Evolutionary conservation across 805 yeast genomes (phyloP).

Genomic region (Metschnikowia continentalis): DNA sequence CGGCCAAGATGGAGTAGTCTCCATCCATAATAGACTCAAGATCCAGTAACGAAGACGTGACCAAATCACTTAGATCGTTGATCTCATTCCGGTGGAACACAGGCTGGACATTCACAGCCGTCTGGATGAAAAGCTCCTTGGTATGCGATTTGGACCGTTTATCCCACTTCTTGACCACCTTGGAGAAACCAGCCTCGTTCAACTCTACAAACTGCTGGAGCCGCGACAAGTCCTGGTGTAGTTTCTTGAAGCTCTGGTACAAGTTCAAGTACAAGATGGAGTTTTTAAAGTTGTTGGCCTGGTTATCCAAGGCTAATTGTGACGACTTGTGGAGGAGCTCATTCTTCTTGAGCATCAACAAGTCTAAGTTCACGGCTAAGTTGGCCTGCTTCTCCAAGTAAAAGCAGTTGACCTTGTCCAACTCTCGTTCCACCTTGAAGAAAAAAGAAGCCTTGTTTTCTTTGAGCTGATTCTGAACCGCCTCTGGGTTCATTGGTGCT

Average conservation of each 20-base stretch:
- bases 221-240: conserved; percentile 81
- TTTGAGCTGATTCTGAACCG: conserved; percentile 49
- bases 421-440: conserved; percentile 87
- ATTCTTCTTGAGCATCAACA: conserved; percentile 66
- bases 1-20: conserved; percentile 32
- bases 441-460: conserved; percentile 88
- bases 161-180: conserved; percentile 97
- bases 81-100: conserved; percentile 89
- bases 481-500: conserved; percentile 22
- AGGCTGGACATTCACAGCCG: conserved; percentile 95
- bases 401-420: conserved; percentile 92
- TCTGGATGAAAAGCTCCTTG: conserved; percentile 82
- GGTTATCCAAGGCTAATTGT: conserved; percentile 12
- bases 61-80: conserved; percentile 75
- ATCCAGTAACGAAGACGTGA: conserved; percentile 63
- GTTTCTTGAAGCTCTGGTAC: conserved; percentile 84
- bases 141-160: conserved; percentile 93
- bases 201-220: conserved; percentile 91
- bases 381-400: conserved; percentile 90
- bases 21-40: conserved; percentile 57
- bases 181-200: conserved; percentile 93
- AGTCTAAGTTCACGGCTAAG: conserved; percentile 71
- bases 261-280: conserved; percentile 78
- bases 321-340: conserved; percentile 37
- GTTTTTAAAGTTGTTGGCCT: conserved; percentile 44